Evolutionary conservation across 2,329 filamentous ascomycete species (phyloP).

Genomic region (Colletotrichum siamense): DNA sequence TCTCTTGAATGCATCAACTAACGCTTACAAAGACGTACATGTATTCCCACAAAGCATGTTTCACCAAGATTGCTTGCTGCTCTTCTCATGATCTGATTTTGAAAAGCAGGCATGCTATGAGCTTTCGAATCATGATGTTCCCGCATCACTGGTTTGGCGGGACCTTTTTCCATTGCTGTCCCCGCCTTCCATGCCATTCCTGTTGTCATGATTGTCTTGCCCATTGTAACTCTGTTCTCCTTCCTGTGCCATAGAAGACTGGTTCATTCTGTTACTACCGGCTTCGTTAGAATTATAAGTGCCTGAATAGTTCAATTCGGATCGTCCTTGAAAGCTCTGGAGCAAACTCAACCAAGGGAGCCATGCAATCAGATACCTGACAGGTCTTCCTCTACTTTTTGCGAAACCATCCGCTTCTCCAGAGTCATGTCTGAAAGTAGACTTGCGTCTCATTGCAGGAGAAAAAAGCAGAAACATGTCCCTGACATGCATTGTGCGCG

Average conservation of each 20-base stretch:
- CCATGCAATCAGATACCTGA: constrained; percentile 26
- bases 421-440: background rate
- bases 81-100: background rate
- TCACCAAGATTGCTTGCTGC: background rate
- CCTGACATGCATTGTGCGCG: background rate
- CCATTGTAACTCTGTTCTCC: background rate
- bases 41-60: background rate
- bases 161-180: rapidly evolving
- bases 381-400: background rate
- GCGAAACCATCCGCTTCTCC: background rate
- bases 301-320: background rate
- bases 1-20: background rate
- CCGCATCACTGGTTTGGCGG: background rate
- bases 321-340: constrained; percentile 11
- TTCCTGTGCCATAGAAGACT: background rate
- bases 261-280: background rate
- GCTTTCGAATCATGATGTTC: background rate
- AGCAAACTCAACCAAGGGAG: constrained; percentile 28
- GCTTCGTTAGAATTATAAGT: background rate
- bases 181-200: background rate
- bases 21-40: background rate
- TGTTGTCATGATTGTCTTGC: background rate
- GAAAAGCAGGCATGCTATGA: background rate
- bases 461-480: background rate
- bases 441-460: background rate